Base-by-base conservation (phyloP, 306 rosid genomes). In the Hylodesmum podocarpum region DNA sequence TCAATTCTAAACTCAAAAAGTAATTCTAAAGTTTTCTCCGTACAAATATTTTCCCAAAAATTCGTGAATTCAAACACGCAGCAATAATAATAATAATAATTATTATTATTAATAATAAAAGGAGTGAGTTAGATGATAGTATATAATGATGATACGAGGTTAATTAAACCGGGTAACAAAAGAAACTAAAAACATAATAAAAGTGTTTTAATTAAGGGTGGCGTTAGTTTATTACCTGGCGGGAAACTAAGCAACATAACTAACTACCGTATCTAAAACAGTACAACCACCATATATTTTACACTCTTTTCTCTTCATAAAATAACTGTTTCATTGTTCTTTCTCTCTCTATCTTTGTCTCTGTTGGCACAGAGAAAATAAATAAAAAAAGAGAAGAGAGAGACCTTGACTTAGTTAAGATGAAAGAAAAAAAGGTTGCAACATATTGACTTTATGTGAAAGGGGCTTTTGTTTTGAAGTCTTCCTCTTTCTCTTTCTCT, bases 211-310 rank as follows among this genome's bases (percentile, higher is more conserved):
- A 66, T 53, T n/a, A 14, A 50, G 39, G 39, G 18, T 22, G 50
- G 65, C 12, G 15, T 12, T 37, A 18, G 73, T 13, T 37, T 15
- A 31, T 77, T 29, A 43, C 34, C 70, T 78, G 76, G 69, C 76
- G 51, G 68, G 81, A 67, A 57, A 27, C 25, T 0, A 50, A 76
- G 55, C 66, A 37, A 37, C 27, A 16, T 31, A 53, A 44, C 68
- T 31, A 53, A 44, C 68, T 57, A 59, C 53, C 66, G 0, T 37
- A 49, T 59, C 82, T 24, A 78, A 78, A 78, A 78, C 47, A 59
- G 72, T 72, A 59, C 31, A 50, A 65, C 29, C 11, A 31, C 64
- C 65, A 25, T 37, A 25, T 37, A 1, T 53, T 25, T 25, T 22
- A 39, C 36, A 12, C 29, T 13, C 37, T 11, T 11, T 55, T 77